Evolutionary conservation across 257 asterid genomes (phyloP).

Genomic region (Solanum corneliomulleri): DNA sequence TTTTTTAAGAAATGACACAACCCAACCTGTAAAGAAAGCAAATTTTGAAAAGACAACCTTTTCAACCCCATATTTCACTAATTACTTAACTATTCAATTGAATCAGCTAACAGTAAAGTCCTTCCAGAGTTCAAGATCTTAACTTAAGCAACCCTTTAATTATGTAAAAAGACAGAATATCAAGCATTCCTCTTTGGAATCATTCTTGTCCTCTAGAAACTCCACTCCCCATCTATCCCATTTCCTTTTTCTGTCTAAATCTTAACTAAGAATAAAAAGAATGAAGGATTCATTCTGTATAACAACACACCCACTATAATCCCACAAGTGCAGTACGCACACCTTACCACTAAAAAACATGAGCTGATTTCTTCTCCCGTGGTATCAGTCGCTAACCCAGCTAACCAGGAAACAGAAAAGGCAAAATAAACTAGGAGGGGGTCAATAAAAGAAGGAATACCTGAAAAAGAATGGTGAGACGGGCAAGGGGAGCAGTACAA

Average conservation of each 20-base stretch:
- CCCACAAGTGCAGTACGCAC: neutral
- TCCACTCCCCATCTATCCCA: neutral
- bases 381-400: neutral
- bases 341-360: neutral
- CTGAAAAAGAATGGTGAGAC: slow-evolving; percentile 93
- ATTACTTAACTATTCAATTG: neutral
- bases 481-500: slow-evolving; percentile 90
- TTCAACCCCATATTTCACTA: neutral
- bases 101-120: neutral
- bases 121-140: neutral
- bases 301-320: neutral
- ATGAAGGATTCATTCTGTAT: neutral
- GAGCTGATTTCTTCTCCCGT: neutral
- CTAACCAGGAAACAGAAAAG: neutral
- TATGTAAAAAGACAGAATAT: neutral
- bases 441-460: slow-evolving; percentile 6
- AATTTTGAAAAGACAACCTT: neutral
- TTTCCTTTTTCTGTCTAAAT: neutral
- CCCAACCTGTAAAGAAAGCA: neutral
- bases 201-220: neutral
- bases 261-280: neutral
- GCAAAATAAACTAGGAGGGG: neutral
- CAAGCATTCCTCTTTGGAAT: neutral
- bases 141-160: neutral
- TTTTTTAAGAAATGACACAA: neutral